Percentiles rank a stretch among this genome's conserved stretches.
phyloP scores from a whole-genome alignment of 2,329 filamentous ascomycete species.

The Penicillium occitanis region DNA sequence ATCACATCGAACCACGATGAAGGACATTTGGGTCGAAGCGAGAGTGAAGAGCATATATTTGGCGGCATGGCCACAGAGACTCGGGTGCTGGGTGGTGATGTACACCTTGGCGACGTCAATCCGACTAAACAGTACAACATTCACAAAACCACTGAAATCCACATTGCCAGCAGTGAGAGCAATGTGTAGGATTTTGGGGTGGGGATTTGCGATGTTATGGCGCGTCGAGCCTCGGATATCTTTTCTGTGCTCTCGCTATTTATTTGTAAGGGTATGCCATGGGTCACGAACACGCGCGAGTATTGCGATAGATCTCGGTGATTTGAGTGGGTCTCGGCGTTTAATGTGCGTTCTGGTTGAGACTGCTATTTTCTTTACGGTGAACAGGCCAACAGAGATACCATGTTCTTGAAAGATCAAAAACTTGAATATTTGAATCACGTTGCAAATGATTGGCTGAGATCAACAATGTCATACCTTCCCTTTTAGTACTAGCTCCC shows the following conservation, averaged over 20 bases:
- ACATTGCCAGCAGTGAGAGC: not conserved
- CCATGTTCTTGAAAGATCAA: not conserved
- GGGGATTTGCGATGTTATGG: not conserved
- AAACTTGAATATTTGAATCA: not conserved
- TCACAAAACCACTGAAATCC: conserved; percentile 17
- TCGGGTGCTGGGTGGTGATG: not conserved
- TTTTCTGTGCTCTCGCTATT: not conserved
- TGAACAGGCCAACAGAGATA: too few relatives aligned
- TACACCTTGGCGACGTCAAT: not conserved
- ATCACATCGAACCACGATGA: conserved; percentile 5
- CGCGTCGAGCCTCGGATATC: not conserved
- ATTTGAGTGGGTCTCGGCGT: not conserved
- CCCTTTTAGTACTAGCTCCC: not conserved
- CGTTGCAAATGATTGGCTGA: not conserved
- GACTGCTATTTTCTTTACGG: not conserved
- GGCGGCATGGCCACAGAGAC: not conserved
- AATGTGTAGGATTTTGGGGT: not conserved
- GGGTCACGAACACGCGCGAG: not conserved
- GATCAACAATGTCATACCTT: not conserved
- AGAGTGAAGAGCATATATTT: conserved; percentile 18
- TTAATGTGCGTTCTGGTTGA: not conserved
- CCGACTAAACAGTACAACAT: not conserved
- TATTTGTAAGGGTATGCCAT: not conserved
- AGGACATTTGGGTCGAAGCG: not conserved
- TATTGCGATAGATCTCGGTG: not conserved